Conservation (phyloP, 169 alveolate genomes). For the Eimeria tenella region DNA sequence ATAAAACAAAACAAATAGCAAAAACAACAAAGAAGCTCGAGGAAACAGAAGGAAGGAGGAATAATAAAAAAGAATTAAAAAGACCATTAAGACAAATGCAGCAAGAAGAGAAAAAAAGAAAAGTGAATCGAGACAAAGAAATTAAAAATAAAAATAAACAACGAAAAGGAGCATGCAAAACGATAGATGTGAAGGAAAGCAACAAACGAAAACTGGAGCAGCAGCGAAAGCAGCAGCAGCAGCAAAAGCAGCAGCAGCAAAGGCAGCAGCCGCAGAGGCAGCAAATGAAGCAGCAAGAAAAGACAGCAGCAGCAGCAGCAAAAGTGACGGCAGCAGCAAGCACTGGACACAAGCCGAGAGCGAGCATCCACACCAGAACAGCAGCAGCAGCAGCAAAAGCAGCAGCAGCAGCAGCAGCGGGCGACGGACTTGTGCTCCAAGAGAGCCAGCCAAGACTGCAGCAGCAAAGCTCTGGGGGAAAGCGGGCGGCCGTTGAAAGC, state of each 20-base stretch:
- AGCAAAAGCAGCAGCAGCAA: background rate
- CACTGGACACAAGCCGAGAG: background rate
- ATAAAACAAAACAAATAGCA: too few relatives aligned
- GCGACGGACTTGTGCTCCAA: background rate
- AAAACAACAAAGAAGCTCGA: too few relatives aligned
- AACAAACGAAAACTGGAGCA: background rate
- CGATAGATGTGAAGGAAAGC: background rate
- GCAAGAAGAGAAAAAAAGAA: background rate
- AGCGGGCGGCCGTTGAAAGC: conserved; percentile 16
- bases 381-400: conserved; percentile 17
- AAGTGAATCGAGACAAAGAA: background rate
- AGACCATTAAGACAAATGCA: background rate
- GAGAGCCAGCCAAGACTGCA: conserved; percentile 13
- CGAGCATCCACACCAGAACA: background rate
- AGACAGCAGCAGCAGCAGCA: conserved; percentile 1
- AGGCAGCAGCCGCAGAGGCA: background rate
- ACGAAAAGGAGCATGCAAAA: too few relatives aligned
- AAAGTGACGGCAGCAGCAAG: background rate
- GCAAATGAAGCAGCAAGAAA: background rate
- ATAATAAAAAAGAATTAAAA: too few relatives aligned
- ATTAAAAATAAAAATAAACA: too few relatives aligned
- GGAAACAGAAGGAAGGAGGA: too few relatives aligned
- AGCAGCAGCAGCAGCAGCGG: conserved; percentile 1
- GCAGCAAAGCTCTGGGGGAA: conserved; percentile 30
- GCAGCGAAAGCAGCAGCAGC: background rate